phyloP scores from a whole-genome alignment of 2,329 filamentous ascomycete species.

The Penicillium sp. region DNA sequence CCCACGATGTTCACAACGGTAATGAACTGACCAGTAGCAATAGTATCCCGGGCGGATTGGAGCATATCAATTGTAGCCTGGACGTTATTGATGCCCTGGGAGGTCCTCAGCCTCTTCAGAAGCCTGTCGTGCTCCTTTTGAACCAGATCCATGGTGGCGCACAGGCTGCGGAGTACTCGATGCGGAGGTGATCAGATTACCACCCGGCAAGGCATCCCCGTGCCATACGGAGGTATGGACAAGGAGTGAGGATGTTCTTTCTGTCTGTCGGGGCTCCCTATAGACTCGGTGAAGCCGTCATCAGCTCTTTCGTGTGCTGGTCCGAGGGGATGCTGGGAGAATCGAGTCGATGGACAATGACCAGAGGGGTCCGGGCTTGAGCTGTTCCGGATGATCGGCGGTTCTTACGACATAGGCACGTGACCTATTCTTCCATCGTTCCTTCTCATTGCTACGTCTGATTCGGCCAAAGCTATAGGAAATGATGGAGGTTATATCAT shows the following conservation, averaged over 20 bases:
- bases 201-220: constrained; percentile 30
- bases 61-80: constrained; percentile 83
- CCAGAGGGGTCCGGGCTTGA: constrained; percentile 8
- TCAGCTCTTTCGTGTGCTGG: not conserved
- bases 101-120: constrained; percentile 70
- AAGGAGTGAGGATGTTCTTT: not conserved
- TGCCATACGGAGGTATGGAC: constrained; percentile 34
- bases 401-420: constrained; percentile 30
- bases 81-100: constrained; percentile 76
- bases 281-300: not conserved
- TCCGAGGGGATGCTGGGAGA: not conserved
- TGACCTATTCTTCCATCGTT: constrained; percentile 13
- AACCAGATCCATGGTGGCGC: constrained; percentile 64
- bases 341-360: not conserved
- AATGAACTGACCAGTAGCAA: constrained; percentile 67
- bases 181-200: constrained; percentile 41
- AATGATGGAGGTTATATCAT: too few relatives aligned
- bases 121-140: constrained; percentile 77
- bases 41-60: constrained; percentile 72
- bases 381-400: constrained; percentile 29
- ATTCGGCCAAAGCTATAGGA: not conserved
- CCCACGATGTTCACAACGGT: not conserved
- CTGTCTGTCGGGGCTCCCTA: not conserved
- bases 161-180: constrained; percentile 26
- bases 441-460: not conserved